Evolutionary conservation across 1,284 basidiomycete genomes (phyloP).

Genomic region (Fomitopsis schrenkii): DNA sequence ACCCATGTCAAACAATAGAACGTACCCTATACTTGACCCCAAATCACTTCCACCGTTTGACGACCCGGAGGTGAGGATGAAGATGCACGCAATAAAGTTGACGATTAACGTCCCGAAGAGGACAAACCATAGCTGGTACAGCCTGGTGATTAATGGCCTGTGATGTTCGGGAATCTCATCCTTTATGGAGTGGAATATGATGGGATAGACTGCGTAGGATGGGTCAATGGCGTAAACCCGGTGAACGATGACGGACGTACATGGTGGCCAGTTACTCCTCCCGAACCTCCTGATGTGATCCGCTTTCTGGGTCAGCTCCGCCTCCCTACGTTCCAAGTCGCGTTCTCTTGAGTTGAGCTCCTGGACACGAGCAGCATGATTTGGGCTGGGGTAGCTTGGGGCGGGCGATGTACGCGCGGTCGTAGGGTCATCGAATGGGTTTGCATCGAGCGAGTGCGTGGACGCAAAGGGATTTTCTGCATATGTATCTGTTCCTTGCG

Average conservation of each 20-base stretch:
- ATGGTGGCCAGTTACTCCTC: constrained; percentile 87
- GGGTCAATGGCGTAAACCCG: constrained; percentile 9
- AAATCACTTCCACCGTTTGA: constrained; percentile 78
- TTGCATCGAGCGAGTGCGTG: constrained; percentile 75
- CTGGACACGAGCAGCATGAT: constrained; percentile 43
- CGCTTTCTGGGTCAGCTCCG: constrained; percentile 60
- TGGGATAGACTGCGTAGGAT: constrained; percentile 70
- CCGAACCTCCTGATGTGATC: constrained; percentile 79
- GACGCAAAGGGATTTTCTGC: constrained; percentile 79
- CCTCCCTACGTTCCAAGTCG: constrained; percentile 77
- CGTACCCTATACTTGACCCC: constrained; percentile 75
- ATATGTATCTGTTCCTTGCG: constrained; percentile 30
- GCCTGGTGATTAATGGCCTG: constrained; percentile 74
- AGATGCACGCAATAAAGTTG: constrained; percentile 91
- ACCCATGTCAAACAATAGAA: neutral
- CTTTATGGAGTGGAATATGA: constrained; percentile 90
- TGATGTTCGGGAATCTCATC: constrained; percentile 87
- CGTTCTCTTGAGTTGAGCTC: constrained; percentile 71
- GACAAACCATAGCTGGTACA: constrained; percentile 88
- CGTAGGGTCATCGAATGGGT: constrained; percentile 80
- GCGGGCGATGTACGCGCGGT: constrained; percentile 7
- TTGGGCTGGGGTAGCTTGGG: constrained; percentile 26
- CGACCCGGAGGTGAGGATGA: constrained; percentile 77
- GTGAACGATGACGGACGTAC: constrained; percentile 38
- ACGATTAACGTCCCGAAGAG: constrained; percentile 76